phyloP scores from a whole-genome alignment of 2,329 filamentous ascomycete species.

The Lasiodiplodia sp. region DNA sequence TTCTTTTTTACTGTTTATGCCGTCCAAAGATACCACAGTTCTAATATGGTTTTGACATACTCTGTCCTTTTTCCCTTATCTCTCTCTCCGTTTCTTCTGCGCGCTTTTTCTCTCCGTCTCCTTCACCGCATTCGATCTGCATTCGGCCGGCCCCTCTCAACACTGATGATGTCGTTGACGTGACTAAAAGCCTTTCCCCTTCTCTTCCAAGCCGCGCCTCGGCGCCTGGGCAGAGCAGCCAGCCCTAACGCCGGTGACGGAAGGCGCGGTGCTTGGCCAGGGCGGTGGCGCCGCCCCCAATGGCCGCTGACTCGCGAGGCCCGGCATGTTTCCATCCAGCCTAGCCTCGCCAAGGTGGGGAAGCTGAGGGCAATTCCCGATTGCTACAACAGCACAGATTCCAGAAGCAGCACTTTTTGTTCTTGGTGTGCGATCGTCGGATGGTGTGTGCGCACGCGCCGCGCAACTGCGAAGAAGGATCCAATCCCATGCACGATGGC shows the following conservation, averaged over 20 bases:
- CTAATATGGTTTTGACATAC: not conserved
- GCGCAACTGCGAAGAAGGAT: not conserved
- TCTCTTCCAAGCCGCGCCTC: conserved; percentile 2
- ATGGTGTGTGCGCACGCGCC: not conserved
- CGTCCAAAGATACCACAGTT: conserved; percentile 23
- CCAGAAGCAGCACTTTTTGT: not conserved
- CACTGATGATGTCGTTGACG: not conserved
- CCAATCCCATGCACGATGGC: not conserved
- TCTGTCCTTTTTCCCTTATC: not conserved
- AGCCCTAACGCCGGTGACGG: conserved; percentile 11
- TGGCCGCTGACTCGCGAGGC: not conserved
- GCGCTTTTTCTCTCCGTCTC: not conserved
- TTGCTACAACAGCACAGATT: not conserved
- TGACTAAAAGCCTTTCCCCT: conserved; percentile 19
- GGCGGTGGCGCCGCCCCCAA: not conserved
- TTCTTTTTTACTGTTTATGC: conserved; percentile 2
- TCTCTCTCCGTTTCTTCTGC: not conserved
- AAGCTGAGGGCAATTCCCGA: not conserved
- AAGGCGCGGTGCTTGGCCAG: conserved; percentile 16
- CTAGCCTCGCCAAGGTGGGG: not conserved
- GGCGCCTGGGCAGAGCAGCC: not conserved
- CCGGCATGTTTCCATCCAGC: not conserved
- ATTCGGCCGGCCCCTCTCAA: not conserved
- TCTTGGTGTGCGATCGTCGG: not conserved
- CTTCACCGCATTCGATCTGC: not conserved